These are phyloP conservation scores for Termitomyces sp. DNA, from an alignment of 768 basidiomycete species.

Conservation along the genomic window DNA sequence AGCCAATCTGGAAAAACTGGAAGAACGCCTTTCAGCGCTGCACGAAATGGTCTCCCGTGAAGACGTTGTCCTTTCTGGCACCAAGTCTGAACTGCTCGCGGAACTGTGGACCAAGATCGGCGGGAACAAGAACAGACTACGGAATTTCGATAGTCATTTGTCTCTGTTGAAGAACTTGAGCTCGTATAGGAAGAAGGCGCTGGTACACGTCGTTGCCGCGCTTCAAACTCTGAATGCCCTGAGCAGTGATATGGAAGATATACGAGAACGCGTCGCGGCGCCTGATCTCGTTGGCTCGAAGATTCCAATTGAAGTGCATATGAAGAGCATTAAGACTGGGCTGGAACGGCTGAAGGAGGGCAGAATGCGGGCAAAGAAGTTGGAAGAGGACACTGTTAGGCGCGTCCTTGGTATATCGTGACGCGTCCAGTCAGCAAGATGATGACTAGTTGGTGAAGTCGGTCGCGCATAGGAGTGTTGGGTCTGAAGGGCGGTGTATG, in stretches of 20 bases:
- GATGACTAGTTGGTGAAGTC: too few species aligned
- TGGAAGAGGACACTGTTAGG: constrained; percentile 37
- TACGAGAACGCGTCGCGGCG: constrained; percentile 66
- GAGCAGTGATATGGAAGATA: constrained; percentile 72
- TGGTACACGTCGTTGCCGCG: constrained; percentile 61
- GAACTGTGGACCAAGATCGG: constrained; percentile 69
- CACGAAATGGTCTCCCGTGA: constrained; percentile 61
- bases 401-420: too few species aligned
- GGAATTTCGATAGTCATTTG: constrained; percentile 47
- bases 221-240: constrained; percentile 56
- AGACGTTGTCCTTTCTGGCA: constrained; percentile 37
- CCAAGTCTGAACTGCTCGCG: constrained; percentile 51
- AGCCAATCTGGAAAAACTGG: constrained; percentile 54
- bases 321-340: constrained; percentile 64
- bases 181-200: constrained; percentile 55
- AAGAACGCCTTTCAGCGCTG: constrained; percentile 51
- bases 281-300: constrained; percentile 57
- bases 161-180: constrained; percentile 49
- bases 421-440: too few species aligned
- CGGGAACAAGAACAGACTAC: constrained; percentile 47
- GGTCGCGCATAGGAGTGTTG: too few species aligned
- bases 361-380: constrained; percentile 42
- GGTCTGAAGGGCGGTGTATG: too few species aligned
- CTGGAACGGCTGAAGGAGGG: constrained; percentile 58
- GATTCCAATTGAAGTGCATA: constrained; percentile 69